Conservation (phyloP, 2,329 filamentous ascomycete species). For the Clonostachys byssicola region DNA sequence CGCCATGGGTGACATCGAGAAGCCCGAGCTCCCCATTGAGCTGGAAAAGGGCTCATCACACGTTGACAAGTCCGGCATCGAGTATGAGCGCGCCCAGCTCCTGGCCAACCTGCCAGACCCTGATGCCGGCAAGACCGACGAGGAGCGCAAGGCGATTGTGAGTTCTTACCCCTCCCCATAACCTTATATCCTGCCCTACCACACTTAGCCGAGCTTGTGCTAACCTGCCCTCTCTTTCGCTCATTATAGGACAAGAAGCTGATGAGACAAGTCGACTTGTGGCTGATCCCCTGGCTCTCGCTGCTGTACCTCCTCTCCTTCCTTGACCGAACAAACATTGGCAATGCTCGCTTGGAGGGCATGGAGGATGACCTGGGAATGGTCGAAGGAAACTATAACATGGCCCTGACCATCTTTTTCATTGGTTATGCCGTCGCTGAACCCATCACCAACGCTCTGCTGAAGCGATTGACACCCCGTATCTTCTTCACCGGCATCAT, state of each 20-base stretch:
- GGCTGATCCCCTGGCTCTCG: conserved; percentile 54
- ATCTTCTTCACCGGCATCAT: conserved; percentile 49
- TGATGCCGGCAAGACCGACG: conserved; percentile 60
- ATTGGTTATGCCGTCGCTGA: conserved; percentile 47
- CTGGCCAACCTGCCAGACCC: conserved; percentile 17
- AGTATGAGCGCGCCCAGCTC: conserved; percentile 4
- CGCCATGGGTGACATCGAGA: no score
- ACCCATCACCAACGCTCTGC: conserved; percentile 51
- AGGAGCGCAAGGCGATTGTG: conserved; percentile 59
- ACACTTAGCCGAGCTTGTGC: not conserved
- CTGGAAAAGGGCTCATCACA: no score
- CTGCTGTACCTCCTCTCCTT: conserved; percentile 56
- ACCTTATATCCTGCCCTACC: not conserved
- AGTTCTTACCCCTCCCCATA: conserved; percentile 13
- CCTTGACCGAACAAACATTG: conserved; percentile 32
- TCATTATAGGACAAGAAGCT: conserved; percentile 21
- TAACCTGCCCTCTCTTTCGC: not conserved
- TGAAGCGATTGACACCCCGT: conserved; percentile 47
- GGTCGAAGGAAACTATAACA: conserved; percentile 24
- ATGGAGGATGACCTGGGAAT: conserved; percentile 27
- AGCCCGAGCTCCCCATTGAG: no score
- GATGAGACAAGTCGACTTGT: conserved; percentile 46
- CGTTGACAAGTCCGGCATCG: conserved; percentile 6
- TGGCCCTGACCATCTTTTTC: conserved; percentile 44
- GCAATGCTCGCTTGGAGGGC: conserved; percentile 57